Conservation (phyloP, 148 eudicot species). For the Arbutus unedo region DNA sequence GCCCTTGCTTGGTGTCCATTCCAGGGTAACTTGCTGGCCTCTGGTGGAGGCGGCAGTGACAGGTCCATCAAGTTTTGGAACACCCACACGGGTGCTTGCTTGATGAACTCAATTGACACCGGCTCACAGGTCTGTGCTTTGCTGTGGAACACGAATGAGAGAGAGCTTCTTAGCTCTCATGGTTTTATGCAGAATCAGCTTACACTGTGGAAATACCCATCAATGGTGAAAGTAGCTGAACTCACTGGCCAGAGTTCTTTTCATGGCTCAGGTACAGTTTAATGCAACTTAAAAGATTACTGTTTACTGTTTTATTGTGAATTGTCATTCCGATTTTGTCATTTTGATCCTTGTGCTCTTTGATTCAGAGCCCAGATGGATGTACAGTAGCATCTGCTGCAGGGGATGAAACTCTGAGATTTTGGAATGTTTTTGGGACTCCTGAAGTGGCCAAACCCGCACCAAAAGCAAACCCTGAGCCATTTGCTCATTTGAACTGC, state of each 20-base stretch:
- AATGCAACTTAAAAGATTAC: neutral
- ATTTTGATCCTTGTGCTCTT: too few relatives aligned
- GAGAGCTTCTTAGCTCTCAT: slow-evolving; percentile 83
- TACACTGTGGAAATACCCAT: slow-evolving; percentile 91
- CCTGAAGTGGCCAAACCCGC: slow-evolving; percentile 86
- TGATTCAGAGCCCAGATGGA: slow-evolving; percentile 39
- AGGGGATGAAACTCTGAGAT: slow-evolving; percentile 74
- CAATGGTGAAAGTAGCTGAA: slow-evolving; percentile 88
- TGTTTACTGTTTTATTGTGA: too few relatives aligned
- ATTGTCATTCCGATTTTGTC: too few relatives aligned
- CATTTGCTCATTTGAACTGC: slow-evolving; percentile 68
- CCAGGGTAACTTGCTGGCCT: slow-evolving; percentile 79
- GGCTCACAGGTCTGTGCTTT: slow-evolving; percentile 89
- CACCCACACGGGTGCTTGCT: slow-evolving; percentile 85
- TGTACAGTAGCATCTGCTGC: slow-evolving; percentile 64
- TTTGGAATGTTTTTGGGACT: slow-evolving; percentile 87
- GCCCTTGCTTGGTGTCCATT: slow-evolving; percentile 98
- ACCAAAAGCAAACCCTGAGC: slow-evolving; percentile 56
- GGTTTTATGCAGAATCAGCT: slow-evolving; percentile 89
- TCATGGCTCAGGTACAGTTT: slow-evolving; percentile 66
- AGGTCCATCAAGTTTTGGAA: slow-evolving; percentile 88
- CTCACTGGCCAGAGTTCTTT: slow-evolving; percentile 91
- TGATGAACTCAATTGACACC: slow-evolving; percentile 84
- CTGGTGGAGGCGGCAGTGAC: slow-evolving; percentile 91
- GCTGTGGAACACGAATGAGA: slow-evolving; percentile 85